These are phyloP conservation scores for Nicotiana undulata DNA, from an alignment of 257 asterid genomes.

Conservation along the genomic window DNA sequence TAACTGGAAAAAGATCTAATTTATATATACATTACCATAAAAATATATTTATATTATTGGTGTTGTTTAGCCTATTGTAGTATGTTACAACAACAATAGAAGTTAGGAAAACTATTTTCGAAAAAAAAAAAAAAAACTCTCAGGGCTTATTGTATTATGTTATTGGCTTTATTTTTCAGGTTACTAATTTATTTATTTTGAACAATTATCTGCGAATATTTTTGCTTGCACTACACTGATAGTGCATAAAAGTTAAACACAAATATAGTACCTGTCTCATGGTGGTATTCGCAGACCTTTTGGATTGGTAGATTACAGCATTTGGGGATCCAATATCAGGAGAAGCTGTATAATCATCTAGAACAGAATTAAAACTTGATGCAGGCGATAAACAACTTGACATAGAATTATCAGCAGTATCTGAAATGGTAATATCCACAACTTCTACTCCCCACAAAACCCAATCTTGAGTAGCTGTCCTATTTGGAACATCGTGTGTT, in stretches of 20 bases:
- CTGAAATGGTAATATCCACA: constrained; percentile 39
- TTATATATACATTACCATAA: no score
- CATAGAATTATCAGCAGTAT: constrained; percentile 1
- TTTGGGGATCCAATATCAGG: constrained; percentile 40
- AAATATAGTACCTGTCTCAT: background rate
- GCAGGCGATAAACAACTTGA: constrained; percentile 17
- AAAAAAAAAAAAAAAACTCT: no score
- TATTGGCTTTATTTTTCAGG: background rate
- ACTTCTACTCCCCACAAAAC: constrained; percentile 66
- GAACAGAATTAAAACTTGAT: constrained; percentile 38
- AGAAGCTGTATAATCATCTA: constrained; percentile 35
- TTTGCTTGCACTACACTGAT: no score
- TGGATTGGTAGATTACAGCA: background rate
- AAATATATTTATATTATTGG: no score
- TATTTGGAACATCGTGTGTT: constrained; percentile 68
- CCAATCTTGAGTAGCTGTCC: constrained; percentile 76
- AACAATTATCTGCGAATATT: no score
- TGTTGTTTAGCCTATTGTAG: no score
- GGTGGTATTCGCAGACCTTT: background rate
- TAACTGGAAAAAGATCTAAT: no score
- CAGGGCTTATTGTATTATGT: background rate
- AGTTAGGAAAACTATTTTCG: no score
- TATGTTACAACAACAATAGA: no score
- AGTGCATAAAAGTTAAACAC: no score
- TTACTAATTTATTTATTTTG: background rate